Percentiles rank a stretch among this genome's conserved stretches.
Conservation (phyloP, 495 filamentous ascomycete species). For the Penicillium silybi region DNA sequence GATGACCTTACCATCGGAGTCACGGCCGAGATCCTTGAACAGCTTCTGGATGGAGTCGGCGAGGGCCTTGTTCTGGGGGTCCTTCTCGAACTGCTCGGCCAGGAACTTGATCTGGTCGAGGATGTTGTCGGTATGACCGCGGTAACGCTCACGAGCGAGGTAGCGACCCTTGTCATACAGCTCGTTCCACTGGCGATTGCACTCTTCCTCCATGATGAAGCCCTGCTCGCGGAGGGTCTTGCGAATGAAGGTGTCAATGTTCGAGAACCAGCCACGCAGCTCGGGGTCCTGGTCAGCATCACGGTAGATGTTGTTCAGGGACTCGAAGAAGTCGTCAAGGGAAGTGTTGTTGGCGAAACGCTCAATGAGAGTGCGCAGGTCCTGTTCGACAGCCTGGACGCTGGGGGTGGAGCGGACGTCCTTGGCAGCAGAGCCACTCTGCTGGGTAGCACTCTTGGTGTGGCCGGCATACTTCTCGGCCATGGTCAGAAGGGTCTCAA, state of each 20-base stretch:
- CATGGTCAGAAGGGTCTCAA: constrained; percentile 76
- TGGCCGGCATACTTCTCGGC: constrained; percentile 86
- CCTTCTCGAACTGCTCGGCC: constrained; percentile 81
- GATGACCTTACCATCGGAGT: constrained; percentile 73
- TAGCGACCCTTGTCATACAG: constrained; percentile 85
- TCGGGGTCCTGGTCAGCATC: constrained; percentile 89
- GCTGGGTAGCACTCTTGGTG: constrained; percentile 56
- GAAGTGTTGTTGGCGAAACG: constrained; percentile 95
- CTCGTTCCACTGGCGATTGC: constrained; percentile 77
- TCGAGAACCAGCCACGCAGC: constrained; percentile 84
- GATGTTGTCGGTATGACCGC: constrained; percentile 80
- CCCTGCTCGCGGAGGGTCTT: constrained; percentile 84
- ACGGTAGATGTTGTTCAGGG: constrained; percentile 82
- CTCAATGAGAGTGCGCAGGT: constrained; percentile 84
- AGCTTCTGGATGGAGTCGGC: constrained; percentile 72
- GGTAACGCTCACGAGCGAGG: constrained; percentile 85
- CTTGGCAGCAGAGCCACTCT: constrained; percentile 63
- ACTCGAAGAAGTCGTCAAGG: constrained; percentile 75
- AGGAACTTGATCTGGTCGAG: constrained; percentile 88
- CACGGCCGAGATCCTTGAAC: constrained; percentile 81
- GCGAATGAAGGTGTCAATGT: constrained; percentile 68
- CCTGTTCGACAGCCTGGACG: constrained; percentile 67
- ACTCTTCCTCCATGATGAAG: constrained; percentile 80
- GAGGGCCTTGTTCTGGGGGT: constrained; percentile 80
- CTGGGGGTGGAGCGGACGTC: constrained; percentile 58